A percentile compares a stretch with the other conserved stretches of the same genome.
Evolutionary conservation across 139 green algal species (phyloP).

Genomic region (Chlorella sorokiniana): DNA sequence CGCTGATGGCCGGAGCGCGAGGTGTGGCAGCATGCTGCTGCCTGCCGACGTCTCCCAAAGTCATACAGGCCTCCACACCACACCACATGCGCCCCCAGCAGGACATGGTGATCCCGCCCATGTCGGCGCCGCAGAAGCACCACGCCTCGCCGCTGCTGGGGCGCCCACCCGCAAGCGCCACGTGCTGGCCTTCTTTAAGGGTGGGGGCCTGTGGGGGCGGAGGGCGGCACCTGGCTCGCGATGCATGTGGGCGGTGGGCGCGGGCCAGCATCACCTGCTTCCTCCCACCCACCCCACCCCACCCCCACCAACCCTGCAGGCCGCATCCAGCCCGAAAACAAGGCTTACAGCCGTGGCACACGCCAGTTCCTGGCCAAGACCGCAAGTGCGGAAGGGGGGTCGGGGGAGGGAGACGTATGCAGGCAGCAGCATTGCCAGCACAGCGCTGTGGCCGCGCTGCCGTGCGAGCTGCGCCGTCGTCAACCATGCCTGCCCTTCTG

Average conservation of each 20-base stretch:
- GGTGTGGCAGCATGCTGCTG: neutral
- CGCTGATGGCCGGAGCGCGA: neutral
- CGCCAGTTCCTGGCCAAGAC: conserved; percentile 26
- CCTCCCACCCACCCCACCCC: neutral
- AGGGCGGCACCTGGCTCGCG: neutral
- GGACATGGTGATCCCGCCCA: conserved; percentile 55
- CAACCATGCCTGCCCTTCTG: neutral
- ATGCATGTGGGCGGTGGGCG: neutral
- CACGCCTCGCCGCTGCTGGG: conserved; percentile 37
- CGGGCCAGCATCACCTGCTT: neutral
- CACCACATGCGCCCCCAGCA: conserved; percentile 1
- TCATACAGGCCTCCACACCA: too few relatives aligned
- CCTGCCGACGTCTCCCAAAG: neutral
- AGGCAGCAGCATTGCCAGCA: too few relatives aligned
- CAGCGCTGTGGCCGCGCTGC: neutral
- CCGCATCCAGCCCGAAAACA: conserved; percentile 13
- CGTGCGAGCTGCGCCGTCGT: neutral
- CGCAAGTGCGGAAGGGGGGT: neutral
- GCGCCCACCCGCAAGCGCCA: neutral
- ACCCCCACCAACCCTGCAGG: conserved; percentile 6
- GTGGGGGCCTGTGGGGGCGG: neutral
- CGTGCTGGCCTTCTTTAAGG: conserved; percentile 54
- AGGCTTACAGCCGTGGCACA: conserved; percentile 11
- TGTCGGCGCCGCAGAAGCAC: conserved; percentile 46
- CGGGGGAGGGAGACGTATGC: too few relatives aligned